Percentiles rank a stretch among this genome's conserved stretches.
Conservation (phyloP, 192 early-diverging fungal genomes). For the Gamsiella multidivaricata region DNA sequence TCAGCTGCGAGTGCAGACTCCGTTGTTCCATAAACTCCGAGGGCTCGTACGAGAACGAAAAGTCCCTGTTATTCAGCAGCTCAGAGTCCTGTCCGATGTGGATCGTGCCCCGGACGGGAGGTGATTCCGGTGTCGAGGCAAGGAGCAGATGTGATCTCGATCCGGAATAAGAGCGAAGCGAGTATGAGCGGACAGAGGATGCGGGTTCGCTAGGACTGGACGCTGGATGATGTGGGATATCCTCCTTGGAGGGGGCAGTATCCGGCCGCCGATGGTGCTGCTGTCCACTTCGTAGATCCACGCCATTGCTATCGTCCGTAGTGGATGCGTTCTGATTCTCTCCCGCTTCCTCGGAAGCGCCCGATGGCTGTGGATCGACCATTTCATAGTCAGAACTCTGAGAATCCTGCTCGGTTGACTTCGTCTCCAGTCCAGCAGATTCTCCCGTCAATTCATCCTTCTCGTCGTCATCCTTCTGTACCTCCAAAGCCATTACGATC, state of each 20-base stretch:
- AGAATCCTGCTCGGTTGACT: not conserved
- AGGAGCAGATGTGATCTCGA: constrained; percentile 20
- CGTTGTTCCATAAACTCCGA: constrained; percentile 37
- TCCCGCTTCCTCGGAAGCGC: not conserved
- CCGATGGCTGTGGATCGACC: not conserved
- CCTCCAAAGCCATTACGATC: not conserved
- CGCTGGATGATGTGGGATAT: not conserved
- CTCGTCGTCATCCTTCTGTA: not conserved
- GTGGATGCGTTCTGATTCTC: no score
- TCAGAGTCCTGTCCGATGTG: constrained; percentile 47
- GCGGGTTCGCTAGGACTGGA: constrained; percentile 25
- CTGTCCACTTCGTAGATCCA: constrained; percentile 21
- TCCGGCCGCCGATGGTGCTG: constrained; percentile 22
- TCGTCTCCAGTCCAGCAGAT: no score
- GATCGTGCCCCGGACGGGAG: constrained; percentile 30
- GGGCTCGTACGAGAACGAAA: constrained; percentile 48
- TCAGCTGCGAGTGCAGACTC: constrained; percentile 9
- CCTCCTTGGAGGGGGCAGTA: not conserved
- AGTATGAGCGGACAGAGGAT: constrained; percentile 22
- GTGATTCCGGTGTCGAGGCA: constrained; percentile 43
- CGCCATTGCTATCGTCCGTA: constrained; percentile 3
- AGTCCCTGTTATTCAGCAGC: constrained; percentile 43
- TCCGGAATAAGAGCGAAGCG: constrained; percentile 30
- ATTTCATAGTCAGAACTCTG: not conserved
- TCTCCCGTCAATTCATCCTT: no score